Evolutionary conservation across 169 alveolate genomes (phyloP).

Genomic region (Hammondia hammondi): DNA sequence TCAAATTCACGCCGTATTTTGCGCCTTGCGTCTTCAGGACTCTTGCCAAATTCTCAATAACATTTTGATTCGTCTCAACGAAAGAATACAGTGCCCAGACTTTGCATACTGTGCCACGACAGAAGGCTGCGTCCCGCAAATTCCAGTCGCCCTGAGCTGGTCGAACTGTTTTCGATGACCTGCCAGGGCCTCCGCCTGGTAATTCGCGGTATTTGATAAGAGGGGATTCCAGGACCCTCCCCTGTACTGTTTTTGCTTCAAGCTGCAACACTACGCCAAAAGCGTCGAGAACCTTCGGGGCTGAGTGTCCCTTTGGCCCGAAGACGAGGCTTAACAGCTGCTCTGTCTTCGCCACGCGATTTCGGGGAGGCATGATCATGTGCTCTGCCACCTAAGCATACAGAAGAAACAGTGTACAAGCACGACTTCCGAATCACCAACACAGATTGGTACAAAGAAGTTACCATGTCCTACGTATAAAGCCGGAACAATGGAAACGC

Average conservation of each 20-base stretch:
- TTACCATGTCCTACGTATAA: too few species aligned
- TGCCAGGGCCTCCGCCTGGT: neutral
- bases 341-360: neutral
- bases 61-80: neutral
- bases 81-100: constrained; percentile 11
- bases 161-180: neutral
- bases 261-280: neutral
- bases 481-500: too few species aligned
- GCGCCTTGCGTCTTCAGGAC: neutral
- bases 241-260: neutral
- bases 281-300: neutral
- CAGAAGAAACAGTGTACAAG: neutral
- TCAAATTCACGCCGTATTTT: neutral
- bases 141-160: constrained; percentile 11
- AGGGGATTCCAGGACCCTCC: neutral
- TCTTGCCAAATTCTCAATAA: neutral
- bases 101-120: neutral
- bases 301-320: neutral
- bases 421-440: too few species aligned
- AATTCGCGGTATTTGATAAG: neutral
- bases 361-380: constrained; percentile 9
- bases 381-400: neutral
- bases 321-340: neutral
- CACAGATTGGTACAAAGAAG: too few species aligned
- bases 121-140: constrained; percentile 5